A percentile compares a stretch with the other conserved stretches of the same genome.
Conservation (phyloP, 768 basidiomycete species). For the Pulveroboletus sp. region DNA sequence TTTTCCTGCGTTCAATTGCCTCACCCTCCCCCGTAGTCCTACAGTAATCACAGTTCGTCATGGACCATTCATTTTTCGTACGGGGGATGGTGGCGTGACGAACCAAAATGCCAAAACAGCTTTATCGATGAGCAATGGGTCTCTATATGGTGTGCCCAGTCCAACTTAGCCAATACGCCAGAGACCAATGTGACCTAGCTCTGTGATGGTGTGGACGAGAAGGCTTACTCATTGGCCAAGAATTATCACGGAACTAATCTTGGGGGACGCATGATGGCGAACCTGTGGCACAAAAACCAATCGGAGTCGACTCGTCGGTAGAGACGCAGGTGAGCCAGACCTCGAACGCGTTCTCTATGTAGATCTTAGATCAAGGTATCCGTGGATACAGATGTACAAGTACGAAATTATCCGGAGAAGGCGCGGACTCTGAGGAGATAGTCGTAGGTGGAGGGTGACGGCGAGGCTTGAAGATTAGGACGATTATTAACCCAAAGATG, state of each 20-base stretch:
- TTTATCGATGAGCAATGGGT: constrained; percentile 18
- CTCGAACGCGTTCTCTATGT: constrained; percentile 13
- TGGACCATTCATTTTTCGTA: neutral
- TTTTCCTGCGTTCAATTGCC: constrained; percentile 1
- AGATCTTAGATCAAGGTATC: constrained; percentile 27
- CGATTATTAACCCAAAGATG: constrained; percentile 81
- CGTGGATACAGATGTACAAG: constrained; percentile 31
- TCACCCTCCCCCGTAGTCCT: constrained; percentile 2
- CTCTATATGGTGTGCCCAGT: constrained; percentile 4
- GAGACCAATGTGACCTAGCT: constrained; percentile 1
- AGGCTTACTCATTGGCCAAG: constrained; percentile 10
- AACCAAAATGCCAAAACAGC: constrained; percentile 11
- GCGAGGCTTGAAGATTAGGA: constrained; percentile 91
- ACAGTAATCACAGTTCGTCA: neutral
- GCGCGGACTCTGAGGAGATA: constrained; percentile 24
- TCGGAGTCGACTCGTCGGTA: constrained; percentile 2
- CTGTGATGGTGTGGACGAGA: constrained; percentile 6
- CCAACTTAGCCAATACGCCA: constrained; percentile 9
- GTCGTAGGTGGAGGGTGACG: constrained; percentile 39
- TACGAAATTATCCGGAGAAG: constrained; percentile 27
- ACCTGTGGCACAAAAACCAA: constrained; percentile 13
- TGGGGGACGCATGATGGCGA: constrained; percentile 6
- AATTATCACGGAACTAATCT: constrained; percentile 4
- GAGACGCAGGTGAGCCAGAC: constrained; percentile 6
- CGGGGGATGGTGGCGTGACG: constrained; percentile 2